Evolutionary conservation across 345 rosid genomes (phyloP), one percentile per base, ranked within the genome.

Genomic region (Salix exigua): DNA sequence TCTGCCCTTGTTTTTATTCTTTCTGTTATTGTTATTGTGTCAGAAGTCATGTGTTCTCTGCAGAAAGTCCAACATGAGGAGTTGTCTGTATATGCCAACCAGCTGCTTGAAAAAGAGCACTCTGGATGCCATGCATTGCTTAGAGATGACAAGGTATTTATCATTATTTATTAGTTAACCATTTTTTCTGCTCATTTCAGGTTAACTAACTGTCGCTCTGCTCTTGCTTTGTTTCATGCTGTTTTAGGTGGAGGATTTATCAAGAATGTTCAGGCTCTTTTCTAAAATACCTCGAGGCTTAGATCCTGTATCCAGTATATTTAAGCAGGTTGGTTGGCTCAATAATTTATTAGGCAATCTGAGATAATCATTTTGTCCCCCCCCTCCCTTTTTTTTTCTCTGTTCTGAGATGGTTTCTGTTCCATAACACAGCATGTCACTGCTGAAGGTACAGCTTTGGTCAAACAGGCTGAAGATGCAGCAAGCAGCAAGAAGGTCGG

Each of bases 391-490:
- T 5, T 13, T 28, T 37, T 68, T 42, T 18, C 5, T n/a, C 13
- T 76, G 18, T 11, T 53, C 55, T 63, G 33, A 10, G 58, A 66
- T 16, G 1, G 31, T 68, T 48, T 25, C 21, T 68, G 38, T 72
- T 64, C 33, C 30, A 6, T 58, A 18, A 46, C 76, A 75, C 83
- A 85, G 85, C 88, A 85, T 44, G 74, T 85, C 48, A 73, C 76
- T 28, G 80, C 72, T 62, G 82, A 85, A 77, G 87, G 85, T 4
- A 80, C 79, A 19, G 81, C 80, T 67, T 72, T 85, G 80, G 79
- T 87, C 25, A 76, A 76, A 65, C 90, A 71, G 66, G 83, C 84
- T 71, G 90, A 87, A 50, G 87, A 85, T 68, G 83, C 83, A 11
- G 81, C 83, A 62, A 76, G 80, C 73, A 83, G 73, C 74, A 72